Conservation (phyloP, 306 rosid species). For the Cyamopsis tetragonoloba region DNA sequence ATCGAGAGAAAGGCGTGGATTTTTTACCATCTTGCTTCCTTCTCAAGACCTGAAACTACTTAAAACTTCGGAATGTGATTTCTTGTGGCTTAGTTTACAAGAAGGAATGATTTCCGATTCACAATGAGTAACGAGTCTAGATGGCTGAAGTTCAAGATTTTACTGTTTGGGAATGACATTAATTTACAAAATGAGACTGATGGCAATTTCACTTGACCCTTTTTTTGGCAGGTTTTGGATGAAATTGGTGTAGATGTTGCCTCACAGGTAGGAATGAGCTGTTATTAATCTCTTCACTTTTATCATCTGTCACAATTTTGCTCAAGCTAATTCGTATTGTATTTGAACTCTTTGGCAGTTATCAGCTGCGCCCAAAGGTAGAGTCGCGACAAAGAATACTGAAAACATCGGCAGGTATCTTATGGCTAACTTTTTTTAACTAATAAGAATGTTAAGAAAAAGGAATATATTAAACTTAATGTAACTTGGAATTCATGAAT, state of each 20-base stretch:
- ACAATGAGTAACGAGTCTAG: background rate
- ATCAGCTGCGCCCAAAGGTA: constrained; percentile 96
- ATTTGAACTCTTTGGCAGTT: constrained; percentile 51
- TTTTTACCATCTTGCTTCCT: background rate
- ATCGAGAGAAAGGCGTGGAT: background rate
- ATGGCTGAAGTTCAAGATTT: background rate
- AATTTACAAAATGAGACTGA: constrained; percentile 23
- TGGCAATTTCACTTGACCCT: constrained; percentile 4
- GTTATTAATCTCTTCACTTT: background rate
- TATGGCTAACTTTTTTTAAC: background rate
- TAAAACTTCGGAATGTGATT: constrained; percentile 1
- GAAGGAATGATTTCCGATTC: constrained; percentile 13
- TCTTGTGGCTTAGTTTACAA: constrained; percentile 16
- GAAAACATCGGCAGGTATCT: constrained; percentile 75
- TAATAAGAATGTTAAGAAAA: background rate
- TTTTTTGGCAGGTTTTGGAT: constrained; percentile 74
- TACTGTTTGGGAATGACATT: background rate
- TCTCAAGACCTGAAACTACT: constrained; percentile 6
- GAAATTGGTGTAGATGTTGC: constrained; percentile 96
- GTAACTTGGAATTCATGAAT: background rate
- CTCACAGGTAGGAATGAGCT: constrained; percentile 69
- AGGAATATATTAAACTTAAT: background rate
- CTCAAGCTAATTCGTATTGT: constrained; percentile 37
- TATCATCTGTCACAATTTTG: constrained; percentile 15
- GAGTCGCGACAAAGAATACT: constrained; percentile 61